phyloP scores from a whole-genome alignment of 805 yeast genomes.

The Wickerhamiella nectarea region DNA sequence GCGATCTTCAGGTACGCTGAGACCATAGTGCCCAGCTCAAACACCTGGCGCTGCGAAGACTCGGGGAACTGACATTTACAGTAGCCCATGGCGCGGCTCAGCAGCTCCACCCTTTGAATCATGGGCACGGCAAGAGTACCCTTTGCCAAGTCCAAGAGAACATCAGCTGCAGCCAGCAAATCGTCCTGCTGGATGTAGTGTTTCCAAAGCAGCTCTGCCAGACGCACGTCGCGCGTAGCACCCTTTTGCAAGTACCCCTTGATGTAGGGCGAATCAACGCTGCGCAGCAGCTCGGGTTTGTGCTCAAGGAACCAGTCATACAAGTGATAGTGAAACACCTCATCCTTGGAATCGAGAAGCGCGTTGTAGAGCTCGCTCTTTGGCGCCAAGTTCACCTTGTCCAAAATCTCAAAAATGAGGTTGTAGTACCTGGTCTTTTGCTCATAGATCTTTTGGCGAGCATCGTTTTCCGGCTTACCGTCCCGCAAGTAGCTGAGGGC shows the following conservation, averaged over 20 bases:
- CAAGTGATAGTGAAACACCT: conserved; percentile 77
- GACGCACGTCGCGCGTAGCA: conserved; percentile 41
- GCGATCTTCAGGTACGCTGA: conserved; percentile 80
- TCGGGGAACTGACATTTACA: conserved; percentile 77
- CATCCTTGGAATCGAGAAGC: conserved; percentile 63
- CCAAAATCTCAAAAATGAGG: conserved; percentile 60
- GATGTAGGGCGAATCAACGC: conserved; percentile 69
- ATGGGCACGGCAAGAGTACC: conserved; percentile 56
- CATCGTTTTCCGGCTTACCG: conserved; percentile 37
- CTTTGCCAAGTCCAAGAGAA: conserved; percentile 56
- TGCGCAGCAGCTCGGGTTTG: conserved; percentile 59
- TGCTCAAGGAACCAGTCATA: conserved; percentile 84
- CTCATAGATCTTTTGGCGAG: conserved; percentile 37
- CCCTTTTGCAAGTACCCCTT: conserved; percentile 52
- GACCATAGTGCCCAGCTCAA: conserved; percentile 51
- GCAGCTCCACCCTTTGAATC: conserved; percentile 66
- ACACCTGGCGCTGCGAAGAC: conserved; percentile 59
- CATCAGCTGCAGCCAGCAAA: conserved; percentile 72
- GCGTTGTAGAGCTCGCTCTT: conserved; percentile 55
- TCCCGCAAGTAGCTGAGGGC: conserved; percentile 45
- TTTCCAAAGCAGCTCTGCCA: conserved; percentile 77
- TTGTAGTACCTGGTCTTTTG: conserved; percentile 50
- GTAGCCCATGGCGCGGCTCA: conserved; percentile 87
- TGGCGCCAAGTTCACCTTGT: conserved; percentile 45
- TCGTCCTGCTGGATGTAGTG: conserved; percentile 74